Evolutionary conservation across 441 rosid species (phyloP), one percentile per base, ranked within the genome.

Genomic region (Populus hybrid): DNA sequence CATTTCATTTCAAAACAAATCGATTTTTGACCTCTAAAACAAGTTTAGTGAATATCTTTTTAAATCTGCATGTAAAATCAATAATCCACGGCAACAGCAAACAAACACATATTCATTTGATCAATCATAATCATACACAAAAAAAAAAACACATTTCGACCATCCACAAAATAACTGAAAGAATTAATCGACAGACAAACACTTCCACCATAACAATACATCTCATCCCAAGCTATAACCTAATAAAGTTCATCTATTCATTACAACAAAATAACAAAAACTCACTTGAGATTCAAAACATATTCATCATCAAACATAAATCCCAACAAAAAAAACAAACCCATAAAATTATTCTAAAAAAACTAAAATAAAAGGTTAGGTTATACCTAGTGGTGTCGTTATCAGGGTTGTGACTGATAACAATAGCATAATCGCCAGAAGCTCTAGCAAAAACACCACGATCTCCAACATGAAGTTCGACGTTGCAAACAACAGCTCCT

Each of bases 401-500:
- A 73, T 92, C 97, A 20, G 95, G 95, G 10, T 91, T 92, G 75
- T 92, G 94, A 73, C 93, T 85, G 30, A 92, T 87, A 23, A 90
- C 89, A 67, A 92, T 84, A 18, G 95, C 93, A 72, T 92, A 90
- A 78, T 92, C 97, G 18, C 95, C 93, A 59, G 95, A 92, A 8
- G 81, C 83, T 18, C 97, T 80, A 70, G 97, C 97, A 30, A 92
- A 76, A 10, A 84, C 91, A 3, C 97, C 97, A 10, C 97, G 93
- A 77, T 92, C 94, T 70, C 94, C 94, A 5, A 92, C 94, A 76
- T 88, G 94, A 42, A 89, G 97, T 80, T 92, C 97, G 3, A 89
- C 94, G 57, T 92, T 90, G 50, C 93, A 90, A 4, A 92, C 89
- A 5, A 92, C 94, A 67, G 93, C 94, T 73, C 96, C 96, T 66